These are phyloP conservation scores for Umbelopsis sp. DNA, from an alignment of 192 early-diverging fungal genomes.

Conservation along the genomic window DNA sequence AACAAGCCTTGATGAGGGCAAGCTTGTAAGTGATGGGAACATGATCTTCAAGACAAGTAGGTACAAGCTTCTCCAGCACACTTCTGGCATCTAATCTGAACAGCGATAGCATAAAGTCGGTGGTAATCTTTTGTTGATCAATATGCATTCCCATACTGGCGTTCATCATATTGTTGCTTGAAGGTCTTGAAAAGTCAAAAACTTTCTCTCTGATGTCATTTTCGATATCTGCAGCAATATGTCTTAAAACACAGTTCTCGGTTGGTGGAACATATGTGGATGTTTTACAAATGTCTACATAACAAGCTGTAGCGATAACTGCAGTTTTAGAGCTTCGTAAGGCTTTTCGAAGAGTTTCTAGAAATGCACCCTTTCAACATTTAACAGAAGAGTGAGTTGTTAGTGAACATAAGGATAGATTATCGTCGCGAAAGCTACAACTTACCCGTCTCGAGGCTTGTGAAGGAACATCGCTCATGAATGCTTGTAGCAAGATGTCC, in stretches of 20 bases:
- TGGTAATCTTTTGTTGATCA: constrained; percentile 69
- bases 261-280: constrained; percentile 61
- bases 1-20: constrained; percentile 76
- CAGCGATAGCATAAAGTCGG: constrained; percentile 67
- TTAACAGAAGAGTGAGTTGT: too few relatives aligned
- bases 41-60: constrained; percentile 64
- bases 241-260: constrained; percentile 58
- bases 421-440: too few relatives aligned
- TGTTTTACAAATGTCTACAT: constrained; percentile 73
- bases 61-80: constrained; percentile 67
- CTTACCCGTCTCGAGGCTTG: constrained; percentile 9
- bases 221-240: constrained; percentile 68
- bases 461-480: constrained; percentile 41
- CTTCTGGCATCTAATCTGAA: constrained; percentile 71
- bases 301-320: constrained; percentile 68
- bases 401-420: too few relatives aligned
- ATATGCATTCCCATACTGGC: constrained; percentile 46
- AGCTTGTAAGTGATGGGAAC: constrained; percentile 74
- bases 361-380: constrained; percentile 38
- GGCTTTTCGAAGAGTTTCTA: constrained; percentile 55
- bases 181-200: constrained; percentile 20
- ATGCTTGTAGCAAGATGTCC: constrained; percentile 69
- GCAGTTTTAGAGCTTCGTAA: constrained; percentile 49
- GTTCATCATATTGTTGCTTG: background rate
- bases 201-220: constrained; percentile 60